Conservation (phyloP, 2,329 filamentous ascomycete genomes). For the Botryotinia convoluta region DNA sequence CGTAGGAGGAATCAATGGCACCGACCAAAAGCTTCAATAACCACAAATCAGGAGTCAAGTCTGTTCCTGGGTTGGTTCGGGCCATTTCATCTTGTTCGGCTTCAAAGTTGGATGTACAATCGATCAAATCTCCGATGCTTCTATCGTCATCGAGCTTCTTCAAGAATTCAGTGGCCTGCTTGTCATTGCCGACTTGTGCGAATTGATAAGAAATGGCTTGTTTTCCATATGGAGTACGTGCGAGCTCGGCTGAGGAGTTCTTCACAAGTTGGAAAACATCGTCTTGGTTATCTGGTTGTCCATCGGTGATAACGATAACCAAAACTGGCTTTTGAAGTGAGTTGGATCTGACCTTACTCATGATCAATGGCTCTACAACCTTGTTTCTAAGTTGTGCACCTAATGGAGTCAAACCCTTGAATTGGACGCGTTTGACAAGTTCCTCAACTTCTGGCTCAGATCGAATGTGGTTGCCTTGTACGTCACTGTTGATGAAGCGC, state of each 20-base stretch:
- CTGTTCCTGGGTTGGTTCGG: constrained; percentile 8
- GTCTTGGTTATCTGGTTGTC: constrained; percentile 18
- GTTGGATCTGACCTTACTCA: constrained; percentile 37
- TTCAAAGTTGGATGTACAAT: constrained; percentile 19
- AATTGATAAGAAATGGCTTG: constrained; percentile 20
- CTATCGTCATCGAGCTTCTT: constrained; percentile 15
- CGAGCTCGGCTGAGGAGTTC: constrained; percentile 7
- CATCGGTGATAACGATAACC: constrained; percentile 18
- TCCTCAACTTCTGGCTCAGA: constrained; percentile 56
- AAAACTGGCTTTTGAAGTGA: constrained; percentile 16
- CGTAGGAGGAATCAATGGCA: constrained; percentile 63
- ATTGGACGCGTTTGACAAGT: constrained; percentile 56
- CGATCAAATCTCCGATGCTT: constrained; percentile 15
- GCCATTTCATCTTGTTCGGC: constrained; percentile 19
- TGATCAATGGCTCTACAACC: constrained; percentile 59
- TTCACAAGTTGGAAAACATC: constrained; percentile 17
- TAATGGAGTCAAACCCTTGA: constrained; percentile 66
- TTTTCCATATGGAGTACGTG: constrained; percentile 11
- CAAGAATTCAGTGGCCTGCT: constrained; percentile 12
- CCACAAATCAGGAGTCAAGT: constrained; percentile 14
- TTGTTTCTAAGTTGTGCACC: constrained; percentile 61
- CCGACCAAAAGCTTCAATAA: constrained; percentile 60
- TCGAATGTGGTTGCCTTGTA: constrained; percentile 53
- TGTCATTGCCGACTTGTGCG: constrained; percentile 15
- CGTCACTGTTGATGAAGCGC: constrained; percentile 66